Evolutionary conservation across 345 rosid species (phyloP).

Genomic region (Pistacia vera): DNA sequence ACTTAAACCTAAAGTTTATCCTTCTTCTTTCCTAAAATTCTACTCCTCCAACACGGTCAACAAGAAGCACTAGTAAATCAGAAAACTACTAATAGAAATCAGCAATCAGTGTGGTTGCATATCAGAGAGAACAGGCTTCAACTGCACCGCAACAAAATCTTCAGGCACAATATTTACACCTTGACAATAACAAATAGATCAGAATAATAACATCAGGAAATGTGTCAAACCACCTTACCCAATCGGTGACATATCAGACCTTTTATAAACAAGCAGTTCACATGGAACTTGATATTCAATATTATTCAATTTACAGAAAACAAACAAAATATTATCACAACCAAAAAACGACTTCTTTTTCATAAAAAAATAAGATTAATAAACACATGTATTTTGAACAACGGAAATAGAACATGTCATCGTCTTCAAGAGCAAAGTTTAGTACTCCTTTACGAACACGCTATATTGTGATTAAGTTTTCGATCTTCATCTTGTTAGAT

Average conservation of each 20-base stretch:
- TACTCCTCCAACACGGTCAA: not conserved
- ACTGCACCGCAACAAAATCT: conserved; percentile 70
- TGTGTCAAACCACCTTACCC: too few relatives aligned
- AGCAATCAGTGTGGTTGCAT: conserved; percentile 42
- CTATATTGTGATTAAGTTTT: too few relatives aligned
- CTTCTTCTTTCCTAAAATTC: not conserved
- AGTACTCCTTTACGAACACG: too few relatives aligned
- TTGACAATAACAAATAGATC: conserved; percentile 23
- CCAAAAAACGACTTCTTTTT: too few relatives aligned
- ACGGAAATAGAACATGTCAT: too few relatives aligned
- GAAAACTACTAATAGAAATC: not conserved
- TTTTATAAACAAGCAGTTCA: not conserved
- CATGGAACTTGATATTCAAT: not conserved
- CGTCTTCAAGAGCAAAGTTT: too few relatives aligned
- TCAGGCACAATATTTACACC: conserved; percentile 51
- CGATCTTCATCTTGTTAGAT: too few relatives aligned
- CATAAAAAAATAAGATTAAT: too few relatives aligned
- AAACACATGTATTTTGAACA: too few relatives aligned
- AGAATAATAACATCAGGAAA: not conserved
- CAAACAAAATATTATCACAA: too few relatives aligned
- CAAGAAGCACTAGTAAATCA: not conserved
- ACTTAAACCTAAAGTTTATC: not conserved
- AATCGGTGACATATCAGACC: not conserved
- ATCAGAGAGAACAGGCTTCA: conserved; percentile 90
- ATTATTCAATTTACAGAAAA: too few relatives aligned